Base-by-base conservation (phyloP, 352 stramenopile genomes). In the Phytophthora constricta region DNA sequence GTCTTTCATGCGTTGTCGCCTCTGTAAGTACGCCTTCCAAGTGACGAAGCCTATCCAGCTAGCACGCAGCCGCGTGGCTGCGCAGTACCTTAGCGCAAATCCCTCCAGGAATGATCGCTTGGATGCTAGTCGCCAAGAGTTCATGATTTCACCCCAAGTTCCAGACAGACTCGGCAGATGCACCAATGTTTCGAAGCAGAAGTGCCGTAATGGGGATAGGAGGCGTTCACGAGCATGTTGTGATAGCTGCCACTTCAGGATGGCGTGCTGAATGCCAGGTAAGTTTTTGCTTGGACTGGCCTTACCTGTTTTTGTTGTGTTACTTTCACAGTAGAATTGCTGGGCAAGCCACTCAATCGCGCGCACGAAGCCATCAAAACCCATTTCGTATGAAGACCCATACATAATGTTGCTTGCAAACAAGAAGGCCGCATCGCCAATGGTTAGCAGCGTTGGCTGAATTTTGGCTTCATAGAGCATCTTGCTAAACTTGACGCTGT, bases 401-500 rank as follows among this genome's bases (percentile, higher is more conserved):
- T 57, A 27, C 0, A 66, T 70, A 4, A 77, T 49, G 13, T 88
- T 69, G 14, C 60, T 79, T 14, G 79, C 68, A 28, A 92, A 92
- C 20, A 92, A 63, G 64, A 86, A 90, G 2, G 84, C 82, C 5
- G 68, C 82, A 25, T 92, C 84, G 0, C 84, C 86, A 22, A 94
- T 80, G n/a, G 55, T 70, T 3, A 94, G 59, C 3, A 68, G 49
- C 7, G 62, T 52, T 0, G 86, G 84, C 25, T 90, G 77, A 1
- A 92, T 59, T 0, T 65, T 64, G 37, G 80, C 84, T 52, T 93
- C 84, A 2, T 86, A 86, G 11, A 94, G 53, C 8, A 93, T 60
- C 41, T 90, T 91, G 54, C 81, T 87, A 63, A 94, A 94, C 50
- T 94, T 94, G 62, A 93, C 77, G 47, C 84, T 84, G 50, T 94